Evolutionary conservation across 2,329 filamentous ascomycete species (phyloP), one percentile per base, ranked within the genome.

Genomic region (Ascochyta clinopodiicola): DNA sequence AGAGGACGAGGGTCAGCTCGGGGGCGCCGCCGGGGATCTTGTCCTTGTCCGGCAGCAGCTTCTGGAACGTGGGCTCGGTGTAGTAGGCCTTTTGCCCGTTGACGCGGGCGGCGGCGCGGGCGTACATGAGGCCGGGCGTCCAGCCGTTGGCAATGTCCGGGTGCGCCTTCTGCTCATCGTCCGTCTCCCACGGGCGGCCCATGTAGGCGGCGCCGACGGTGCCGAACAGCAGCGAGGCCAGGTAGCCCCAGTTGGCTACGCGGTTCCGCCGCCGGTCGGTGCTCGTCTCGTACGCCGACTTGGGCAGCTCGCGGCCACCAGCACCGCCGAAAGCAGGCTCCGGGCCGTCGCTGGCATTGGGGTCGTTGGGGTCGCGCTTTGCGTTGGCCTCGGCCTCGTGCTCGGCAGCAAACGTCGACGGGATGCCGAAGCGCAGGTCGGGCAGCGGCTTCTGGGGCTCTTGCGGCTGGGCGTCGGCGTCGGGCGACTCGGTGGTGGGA

Each of bases 21-120:
- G 91, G 90, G 66, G 90, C 85, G 17, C 91, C 90, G 42, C 66
- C 66, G 13, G 66, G 66, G 38, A 68, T 68, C 61, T 67, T 68
- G 62, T 96, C 83, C 36, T 87, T 83, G 63, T 94, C 89, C 6
- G 91, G 95, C 19, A 99, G 83, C 55, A 99, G 84, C 81, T 97
- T 97, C 54, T 92, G 88, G 76, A 98, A 98, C 8, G 93, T 89
- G 3, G 95, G 95, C 69, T 98, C 94, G 64, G 94, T 94, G 80
- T 98, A 99, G 81, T 98, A 98, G 64, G 88, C 90, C 58, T 95
- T 83, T 54, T 92, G 86, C 61, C 91, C 88, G 58, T 82, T 83
- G 66, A 91, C 81, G 48, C 95, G 88, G 48, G 92, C 88, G 69
- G 83, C 87, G 47, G 88, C 87, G 56, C 95, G 90, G 67, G 87